Percentiles rank a stretch among this genome's conserved stretches.
Conservation (phyloP, 2,329 filamentous ascomycete species). For the Aureobasidium leucospermi region DNA sequence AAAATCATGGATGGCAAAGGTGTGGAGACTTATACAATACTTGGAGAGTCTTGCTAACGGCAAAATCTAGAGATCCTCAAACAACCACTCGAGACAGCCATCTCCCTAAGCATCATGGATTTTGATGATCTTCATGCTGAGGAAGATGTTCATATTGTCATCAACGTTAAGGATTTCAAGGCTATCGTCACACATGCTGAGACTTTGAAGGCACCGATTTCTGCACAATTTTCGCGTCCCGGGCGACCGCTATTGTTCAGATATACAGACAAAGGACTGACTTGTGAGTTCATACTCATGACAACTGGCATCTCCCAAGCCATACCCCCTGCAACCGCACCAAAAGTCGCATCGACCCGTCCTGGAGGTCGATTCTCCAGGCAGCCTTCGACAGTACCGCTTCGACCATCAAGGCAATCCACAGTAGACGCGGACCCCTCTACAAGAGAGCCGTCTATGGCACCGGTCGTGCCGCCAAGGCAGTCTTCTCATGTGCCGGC, state of each 20-base stretch:
- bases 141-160: constrained; percentile 68
- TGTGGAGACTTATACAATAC: constrained; percentile 21
- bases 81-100: constrained; percentile 72
- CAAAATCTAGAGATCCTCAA: constrained; percentile 58
- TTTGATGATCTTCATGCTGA: constrained; percentile 70
- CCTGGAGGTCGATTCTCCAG: constrained; percentile 25
- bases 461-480: constrained; percentile 4
- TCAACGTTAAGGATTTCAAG: constrained; percentile 77
- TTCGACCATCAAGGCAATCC: constrained; percentile 1
- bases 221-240: constrained; percentile 63
- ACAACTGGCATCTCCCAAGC: constrained; percentile 59
- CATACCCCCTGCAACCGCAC: constrained; percentile 25
- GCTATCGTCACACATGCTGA: constrained; percentile 71
- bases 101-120: constrained; percentile 67
- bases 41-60: neutral
- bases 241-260: constrained; percentile 64
- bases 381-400: constrained; percentile 19
- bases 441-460: constrained; percentile 1
- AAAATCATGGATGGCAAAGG: constrained; percentile 64
- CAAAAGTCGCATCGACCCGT: constrained; percentile 29
- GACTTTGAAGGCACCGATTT: constrained; percentile 58
- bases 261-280: constrained; percentile 58
- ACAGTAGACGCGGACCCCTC: constrained; percentile 4
- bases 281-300: constrained; percentile 75
- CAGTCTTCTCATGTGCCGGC: neutral